Evolutionary conservation across 495 filamentous ascomycete species (phyloP).

Genomic region (Terfezia claveryi): DNA sequence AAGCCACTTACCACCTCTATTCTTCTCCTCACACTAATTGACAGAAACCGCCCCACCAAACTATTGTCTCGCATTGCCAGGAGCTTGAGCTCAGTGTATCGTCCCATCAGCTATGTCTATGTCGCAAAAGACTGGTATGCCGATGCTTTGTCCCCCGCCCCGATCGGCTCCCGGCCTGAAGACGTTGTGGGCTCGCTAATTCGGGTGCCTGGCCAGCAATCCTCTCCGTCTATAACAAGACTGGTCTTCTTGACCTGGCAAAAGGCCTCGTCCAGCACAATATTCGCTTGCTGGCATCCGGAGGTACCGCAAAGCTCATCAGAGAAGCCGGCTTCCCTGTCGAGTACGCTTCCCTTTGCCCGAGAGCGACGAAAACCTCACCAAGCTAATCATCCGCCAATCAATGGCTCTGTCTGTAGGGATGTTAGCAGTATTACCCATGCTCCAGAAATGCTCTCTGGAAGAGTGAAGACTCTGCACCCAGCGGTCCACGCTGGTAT

Average conservation of each 20-base stretch:
- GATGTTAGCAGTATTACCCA: slow-evolving; percentile 95
- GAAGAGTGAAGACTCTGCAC: slow-evolving; percentile 92
- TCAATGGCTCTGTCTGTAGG: slow-evolving; percentile 25
- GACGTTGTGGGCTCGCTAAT: not conserved
- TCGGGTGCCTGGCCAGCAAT: slow-evolving; percentile 38
- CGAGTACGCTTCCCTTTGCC: slow-evolving; percentile 35
- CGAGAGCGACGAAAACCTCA: no score
- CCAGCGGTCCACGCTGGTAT: slow-evolving; percentile 66
- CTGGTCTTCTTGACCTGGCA: slow-evolving; percentile 80
- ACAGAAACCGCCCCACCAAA: no score
- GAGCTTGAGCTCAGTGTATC: no score
- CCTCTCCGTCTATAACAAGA: slow-evolving; percentile 96
- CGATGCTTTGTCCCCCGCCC: not conserved
- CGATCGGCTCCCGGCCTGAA: not conserved
- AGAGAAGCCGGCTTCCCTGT: slow-evolving; percentile 85
- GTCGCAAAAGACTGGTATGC: not conserved
- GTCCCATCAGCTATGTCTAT: not conserved
- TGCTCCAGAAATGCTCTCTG: slow-evolving; percentile 93
- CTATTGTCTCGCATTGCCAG: no score
- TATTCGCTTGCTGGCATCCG: slow-evolving; percentile 80
- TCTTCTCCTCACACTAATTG: no score
- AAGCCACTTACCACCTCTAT: no score
- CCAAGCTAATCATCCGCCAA: no score
- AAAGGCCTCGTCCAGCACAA: slow-evolving; percentile 81
- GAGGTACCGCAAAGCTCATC: slow-evolving; percentile 84